phyloP scores from a whole-genome alignment of 768 basidiomycete genomes.

The Amanita molliuscula region DNA sequence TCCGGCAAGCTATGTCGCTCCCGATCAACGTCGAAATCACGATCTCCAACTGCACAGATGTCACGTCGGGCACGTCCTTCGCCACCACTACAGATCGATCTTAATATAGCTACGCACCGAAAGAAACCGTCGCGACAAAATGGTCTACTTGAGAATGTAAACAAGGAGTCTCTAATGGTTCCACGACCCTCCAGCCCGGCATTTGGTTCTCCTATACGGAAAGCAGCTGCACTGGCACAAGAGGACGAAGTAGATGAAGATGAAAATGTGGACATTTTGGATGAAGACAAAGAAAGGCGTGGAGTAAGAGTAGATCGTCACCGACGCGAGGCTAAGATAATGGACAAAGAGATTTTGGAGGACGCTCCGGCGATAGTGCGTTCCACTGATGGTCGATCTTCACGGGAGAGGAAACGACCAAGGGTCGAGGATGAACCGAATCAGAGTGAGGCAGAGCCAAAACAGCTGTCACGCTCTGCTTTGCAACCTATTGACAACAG shows the following conservation, averaged over 20 bases:
- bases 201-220: slow-evolving; percentile 51
- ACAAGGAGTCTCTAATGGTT: slow-evolving; percentile 27
- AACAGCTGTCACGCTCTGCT: slow-evolving; percentile 45
- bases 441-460: slow-evolving; percentile 38
- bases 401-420: slow-evolving; percentile 30
- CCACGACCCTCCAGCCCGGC: slow-evolving; percentile 59
- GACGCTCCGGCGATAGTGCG: slow-evolving; percentile 10
- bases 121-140: slow-evolving; percentile 34
- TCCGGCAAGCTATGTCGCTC: slow-evolving; percentile 28
- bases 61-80: slow-evolving; percentile 33
- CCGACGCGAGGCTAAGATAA: slow-evolving; percentile 34
- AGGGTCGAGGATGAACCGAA: slow-evolving; percentile 22
- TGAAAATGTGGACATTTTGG: slow-evolving; percentile 23
- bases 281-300: slow-evolving; percentile 24
- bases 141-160: slow-evolving; percentile 43
- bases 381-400: slow-evolving; percentile 13
- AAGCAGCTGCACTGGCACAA: slow-evolving; percentile 45
- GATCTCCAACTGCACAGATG: slow-evolving; percentile 36
- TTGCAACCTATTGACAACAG: slow-evolving; percentile 35
- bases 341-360: slow-evolving; percentile 18
- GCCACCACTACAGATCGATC: slow-evolving; percentile 20
- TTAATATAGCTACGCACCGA: slow-evolving; percentile 20
- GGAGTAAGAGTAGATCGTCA: slow-evolving; percentile 30
- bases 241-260: slow-evolving; percentile 39
- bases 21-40: slow-evolving; percentile 36